Evolutionary conservation across 2,329 filamentous ascomycete genomes (phyloP).

Genomic region (Lachnellula occidentalis): DNA sequence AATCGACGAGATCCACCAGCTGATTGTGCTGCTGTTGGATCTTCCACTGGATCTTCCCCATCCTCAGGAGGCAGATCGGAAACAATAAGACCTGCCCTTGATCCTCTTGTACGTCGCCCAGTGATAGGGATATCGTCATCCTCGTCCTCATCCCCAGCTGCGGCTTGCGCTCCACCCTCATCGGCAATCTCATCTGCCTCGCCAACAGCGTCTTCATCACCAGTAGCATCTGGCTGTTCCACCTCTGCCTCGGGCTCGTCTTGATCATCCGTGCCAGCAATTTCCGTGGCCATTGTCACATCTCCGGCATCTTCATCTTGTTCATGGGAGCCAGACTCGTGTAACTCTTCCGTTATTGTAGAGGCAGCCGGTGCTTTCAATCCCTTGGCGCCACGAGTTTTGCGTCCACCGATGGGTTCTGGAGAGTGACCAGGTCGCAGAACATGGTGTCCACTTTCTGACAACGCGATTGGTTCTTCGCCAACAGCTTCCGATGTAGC

Average conservation of each 20-base stretch:
- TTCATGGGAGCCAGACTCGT: conserved; percentile 30
- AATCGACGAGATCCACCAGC: conserved; percentile 25
- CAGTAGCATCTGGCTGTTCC: conserved; percentile 5
- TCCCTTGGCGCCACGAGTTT: conserved; percentile 28
- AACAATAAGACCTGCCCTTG: conserved; percentile 32
- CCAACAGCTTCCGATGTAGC: conserved; percentile 43
- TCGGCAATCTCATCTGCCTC: conserved; percentile 27
- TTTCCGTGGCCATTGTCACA: conserved; percentile 19
- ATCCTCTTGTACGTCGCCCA: conserved; percentile 29
- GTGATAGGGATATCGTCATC: conserved; percentile 34
- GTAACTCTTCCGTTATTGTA: conserved; percentile 31
- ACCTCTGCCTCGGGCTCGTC: conserved; percentile 18
- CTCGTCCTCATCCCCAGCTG: conserved; percentile 26
- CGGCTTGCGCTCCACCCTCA: conserved; percentile 16
- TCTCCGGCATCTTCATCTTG: conserved; percentile 14
- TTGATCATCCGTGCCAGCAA: conserved; percentile 26
- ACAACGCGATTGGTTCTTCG: conserved; percentile 52
- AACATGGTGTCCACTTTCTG: conserved; percentile 55
- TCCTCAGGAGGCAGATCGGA: conserved; percentile 18
- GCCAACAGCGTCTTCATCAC: conserved; percentile 1
- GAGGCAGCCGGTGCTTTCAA: conserved; percentile 25
- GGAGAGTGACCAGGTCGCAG: conserved; percentile 49
- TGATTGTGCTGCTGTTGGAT: conserved; percentile 32
- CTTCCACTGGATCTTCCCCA: conserved; percentile 44
- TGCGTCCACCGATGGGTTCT: conserved; percentile 39